phyloP scores from a whole-genome alignment of 257 asterid genomes.

The Verbena officinalis region DNA sequence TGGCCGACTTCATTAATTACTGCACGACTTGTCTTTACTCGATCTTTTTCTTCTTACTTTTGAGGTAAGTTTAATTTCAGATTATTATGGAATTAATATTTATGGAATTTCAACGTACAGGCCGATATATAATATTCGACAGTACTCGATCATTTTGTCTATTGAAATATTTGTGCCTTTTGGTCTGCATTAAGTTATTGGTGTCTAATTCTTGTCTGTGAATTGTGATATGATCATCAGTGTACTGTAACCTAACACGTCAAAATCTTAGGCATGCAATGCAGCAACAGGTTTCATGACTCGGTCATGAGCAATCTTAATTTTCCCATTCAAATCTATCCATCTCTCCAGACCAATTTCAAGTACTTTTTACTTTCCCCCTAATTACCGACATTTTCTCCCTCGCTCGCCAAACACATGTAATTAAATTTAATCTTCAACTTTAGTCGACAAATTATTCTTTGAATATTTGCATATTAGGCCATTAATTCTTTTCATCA shows the following conservation, averaged over 20 bases:
- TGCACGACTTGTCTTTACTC: background rate
- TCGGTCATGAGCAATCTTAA: too few relatives aligned
- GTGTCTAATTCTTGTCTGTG: background rate
- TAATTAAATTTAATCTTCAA: background rate
- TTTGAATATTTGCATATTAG: background rate
- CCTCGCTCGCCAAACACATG: background rate
- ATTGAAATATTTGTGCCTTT: background rate
- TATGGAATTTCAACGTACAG: too few relatives aligned
- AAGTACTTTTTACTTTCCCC: background rate
- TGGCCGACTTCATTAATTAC: background rate
- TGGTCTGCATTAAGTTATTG: background rate
- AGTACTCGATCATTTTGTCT: constrained; percentile 2
- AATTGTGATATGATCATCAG: too few relatives aligned
- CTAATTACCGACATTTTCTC: background rate
- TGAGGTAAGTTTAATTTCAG: too few relatives aligned
- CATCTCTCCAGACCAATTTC: too few relatives aligned
- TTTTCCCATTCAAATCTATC: background rate
- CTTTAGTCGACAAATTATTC: background rate
- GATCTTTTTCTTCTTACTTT: background rate
- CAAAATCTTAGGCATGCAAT: too few relatives aligned
- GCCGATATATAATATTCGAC: background rate
- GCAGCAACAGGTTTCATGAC: too few relatives aligned
- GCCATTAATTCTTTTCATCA: background rate
- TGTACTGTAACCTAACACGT: too few relatives aligned
- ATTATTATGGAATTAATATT: too few relatives aligned